These are phyloP conservation scores for Kickxella alabastrina DNA, from an alignment of 192 early-diverging fungal species.

Conservation along the genomic window DNA sequence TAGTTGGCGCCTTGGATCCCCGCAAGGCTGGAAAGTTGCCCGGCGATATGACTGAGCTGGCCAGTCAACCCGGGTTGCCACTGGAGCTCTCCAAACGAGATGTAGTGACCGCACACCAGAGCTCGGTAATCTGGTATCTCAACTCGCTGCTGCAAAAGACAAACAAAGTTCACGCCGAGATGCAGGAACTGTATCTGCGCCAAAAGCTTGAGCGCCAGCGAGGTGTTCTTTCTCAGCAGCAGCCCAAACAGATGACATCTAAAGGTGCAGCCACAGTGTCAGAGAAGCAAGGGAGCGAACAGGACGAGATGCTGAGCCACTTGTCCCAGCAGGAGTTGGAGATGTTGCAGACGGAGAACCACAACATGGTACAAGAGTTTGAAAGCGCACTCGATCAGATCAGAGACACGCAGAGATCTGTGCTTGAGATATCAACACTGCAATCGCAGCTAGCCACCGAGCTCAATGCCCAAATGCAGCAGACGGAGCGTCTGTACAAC, in stretches of 20 bases:
- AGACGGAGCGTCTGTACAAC: conserved; percentile 68
- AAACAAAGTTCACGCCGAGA: conserved; percentile 65
- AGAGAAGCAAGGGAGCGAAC: conserved; percentile 9
- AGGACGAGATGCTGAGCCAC: conserved; percentile 56
- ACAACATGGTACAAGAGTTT: conserved; percentile 62
- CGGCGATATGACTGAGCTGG: not conserved
- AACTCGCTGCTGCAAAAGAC: conserved; percentile 64
- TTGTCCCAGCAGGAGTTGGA: conserved; percentile 51
- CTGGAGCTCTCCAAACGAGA: conserved; percentile 45
- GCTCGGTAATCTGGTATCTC: conserved; percentile 64
- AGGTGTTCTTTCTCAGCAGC: conserved; percentile 11
- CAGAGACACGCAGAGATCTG: conserved; percentile 57
- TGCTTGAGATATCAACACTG: conserved; percentile 69
- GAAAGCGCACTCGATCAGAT: conserved; percentile 67
- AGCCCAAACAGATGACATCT: not conserved
- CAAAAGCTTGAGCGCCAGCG: conserved; percentile 68
- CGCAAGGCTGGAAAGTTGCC: conserved; percentile 17
- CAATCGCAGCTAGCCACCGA: conserved; percentile 69
- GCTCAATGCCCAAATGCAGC: conserved; percentile 64
- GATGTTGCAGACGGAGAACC: conserved; percentile 68
- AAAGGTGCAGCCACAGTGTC: not conserved
- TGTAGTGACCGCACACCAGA: conserved; percentile 60
- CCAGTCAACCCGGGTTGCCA: not conserved
- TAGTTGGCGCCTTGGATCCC: conserved; percentile 43
- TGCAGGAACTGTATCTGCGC: conserved; percentile 63